Base-by-base conservation (phyloP, 495 filamentous ascomycete species). In the Thermothielavioides terrestris region DNA sequence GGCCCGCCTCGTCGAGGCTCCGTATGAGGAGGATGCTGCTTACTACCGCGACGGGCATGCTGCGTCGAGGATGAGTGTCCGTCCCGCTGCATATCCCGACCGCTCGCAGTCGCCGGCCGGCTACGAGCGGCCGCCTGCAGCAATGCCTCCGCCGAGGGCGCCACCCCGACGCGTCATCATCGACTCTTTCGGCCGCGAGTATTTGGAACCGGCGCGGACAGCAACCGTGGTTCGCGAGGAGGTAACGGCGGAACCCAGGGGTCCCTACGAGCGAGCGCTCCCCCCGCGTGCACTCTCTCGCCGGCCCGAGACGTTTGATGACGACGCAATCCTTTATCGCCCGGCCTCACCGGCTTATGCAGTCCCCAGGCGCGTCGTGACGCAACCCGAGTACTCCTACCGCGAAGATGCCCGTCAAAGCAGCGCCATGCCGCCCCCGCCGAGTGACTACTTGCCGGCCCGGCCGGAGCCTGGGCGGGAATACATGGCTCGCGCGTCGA, bases 151-250 rank as follows among this genome's bases (percentile, higher is more conserved):
- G 26, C 79, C 84, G 23, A 72, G 77, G 22, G 73, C 73, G 21
- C 75, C 78, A 1, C 52, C 67, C n/a, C 53, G 68, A 28, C 77
- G 84, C 41, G 79, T 87, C 49, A 66, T 88, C 37, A 67, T 89
- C 39, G 85, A 88, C 61, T 76, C 83, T 46, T 79, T 77, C 65
- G 85, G 85, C 20, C 80, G 80, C 49, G 75, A 85, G 57, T 90
- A 82, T 56, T 67, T 83, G 40, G 84, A 85, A 60, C 73, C 75
- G 27, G 65, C 80, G 6, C 59, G 76, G 17, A 65, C 77, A 18
- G 27, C 59, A 17, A 50, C 68, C 10, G 56, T 68, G 14, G 48
- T 71, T 26, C 63, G 74, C 27, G 67, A 74, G 23, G 75, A 74
- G 4, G 56, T 72, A 1, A 68, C 67, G 14, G 66, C 74, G 6